Percentiles rank a stretch among this genome's conserved stretches.
Conservation (phyloP, 2,329 filamentous ascomycete genomes). For the Xylariaceae sp. region DNA sequence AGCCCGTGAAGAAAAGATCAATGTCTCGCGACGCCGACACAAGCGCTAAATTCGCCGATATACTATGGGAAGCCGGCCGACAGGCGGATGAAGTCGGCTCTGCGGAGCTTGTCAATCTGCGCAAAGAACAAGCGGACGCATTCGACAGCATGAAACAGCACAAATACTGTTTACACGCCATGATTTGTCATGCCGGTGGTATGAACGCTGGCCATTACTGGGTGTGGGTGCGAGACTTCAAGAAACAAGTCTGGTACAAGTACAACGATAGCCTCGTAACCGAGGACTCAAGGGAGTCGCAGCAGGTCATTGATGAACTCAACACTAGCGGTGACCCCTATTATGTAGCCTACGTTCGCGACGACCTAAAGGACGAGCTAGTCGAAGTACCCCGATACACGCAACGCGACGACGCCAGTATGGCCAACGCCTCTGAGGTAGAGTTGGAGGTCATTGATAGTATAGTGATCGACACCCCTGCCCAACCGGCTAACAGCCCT, state of each 20-base stretch:
- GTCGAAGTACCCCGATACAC: slow-evolving; percentile 44
- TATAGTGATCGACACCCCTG: slow-evolving; percentile 21
- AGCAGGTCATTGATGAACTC: slow-evolving; percentile 65
- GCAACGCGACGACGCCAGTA: slow-evolving; percentile 2
- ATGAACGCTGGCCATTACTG: slow-evolving; percentile 84
- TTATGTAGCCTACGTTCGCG: slow-evolving; percentile 77
- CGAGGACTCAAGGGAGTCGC: slow-evolving; percentile 57
- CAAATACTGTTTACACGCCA: slow-evolving; percentile 80
- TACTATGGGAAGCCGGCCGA: slow-evolving; percentile 20
- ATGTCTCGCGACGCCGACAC: background rate
- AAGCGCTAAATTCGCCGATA: slow-evolving; percentile 19
- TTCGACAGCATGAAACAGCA: slow-evolving; percentile 62
- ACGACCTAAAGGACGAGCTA: slow-evolving; percentile 55
- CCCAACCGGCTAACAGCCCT: slow-evolving; percentile 16
- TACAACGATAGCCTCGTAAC: slow-evolving; percentile 89
- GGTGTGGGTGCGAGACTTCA: slow-evolving; percentile 93
- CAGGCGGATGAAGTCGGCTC: slow-evolving; percentile 41
- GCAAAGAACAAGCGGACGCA: slow-evolving; percentile 41
- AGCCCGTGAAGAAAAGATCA: slow-evolving; percentile 16
- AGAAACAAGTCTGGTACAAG: slow-evolving; percentile 75
- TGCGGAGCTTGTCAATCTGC: slow-evolving; percentile 42
- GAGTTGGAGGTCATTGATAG: slow-evolving; percentile 32
- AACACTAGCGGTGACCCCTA: slow-evolving; percentile 72
- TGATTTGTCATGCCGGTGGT: slow-evolving; percentile 83
- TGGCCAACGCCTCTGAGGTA: slow-evolving; percentile 14